Evolutionary conservation across 2,329 filamentous ascomycete genomes (phyloP).

Genomic region (Stemphylium vesicarium): DNA sequence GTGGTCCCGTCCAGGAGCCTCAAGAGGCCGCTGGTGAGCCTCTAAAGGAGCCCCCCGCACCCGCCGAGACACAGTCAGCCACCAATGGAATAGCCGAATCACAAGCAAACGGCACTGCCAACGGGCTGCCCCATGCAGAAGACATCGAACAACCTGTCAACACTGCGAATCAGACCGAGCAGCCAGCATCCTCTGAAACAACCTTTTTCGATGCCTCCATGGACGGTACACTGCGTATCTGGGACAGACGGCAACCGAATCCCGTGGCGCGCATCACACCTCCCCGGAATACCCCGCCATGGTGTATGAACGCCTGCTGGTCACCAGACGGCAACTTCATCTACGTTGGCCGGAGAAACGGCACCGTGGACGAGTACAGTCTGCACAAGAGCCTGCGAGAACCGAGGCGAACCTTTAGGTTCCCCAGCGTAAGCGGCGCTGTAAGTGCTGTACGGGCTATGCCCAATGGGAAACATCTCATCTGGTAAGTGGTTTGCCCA

Average conservation of each 20-base stretch:
- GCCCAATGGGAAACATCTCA: slow-evolving; percentile 88
- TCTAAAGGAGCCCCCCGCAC: slow-evolving; percentile 27
- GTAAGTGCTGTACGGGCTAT: slow-evolving; percentile 89
- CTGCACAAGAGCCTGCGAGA: slow-evolving; percentile 79
- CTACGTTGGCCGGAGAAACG: slow-evolving; percentile 88
- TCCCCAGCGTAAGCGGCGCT: slow-evolving; percentile 86
- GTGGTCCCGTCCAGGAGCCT: slow-evolving; percentile 51
- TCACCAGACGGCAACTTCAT: slow-evolving; percentile 94
- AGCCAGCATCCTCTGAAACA: slow-evolving; percentile 66
- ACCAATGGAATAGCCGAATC: slow-evolving; percentile 30
- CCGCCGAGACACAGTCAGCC: slow-evolving; percentile 20
- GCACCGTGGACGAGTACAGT: slow-evolving; percentile 92
- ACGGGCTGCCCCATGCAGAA: slow-evolving; percentile 61
- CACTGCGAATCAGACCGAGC: slow-evolving; percentile 46
- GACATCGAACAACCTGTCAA: slow-evolving; percentile 44
- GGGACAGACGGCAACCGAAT: slow-evolving; percentile 80
- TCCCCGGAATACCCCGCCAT: slow-evolving; percentile 79
- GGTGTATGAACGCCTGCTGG: slow-evolving; percentile 98
- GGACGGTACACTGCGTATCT: slow-evolving; percentile 87
- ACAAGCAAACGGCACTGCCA: slow-evolving; percentile 33
- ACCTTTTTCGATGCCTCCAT: slow-evolving; percentile 90
- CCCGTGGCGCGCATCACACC: slow-evolving; percentile 82
- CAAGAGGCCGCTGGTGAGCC: slow-evolving; percentile 30
- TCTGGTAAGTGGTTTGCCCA: slow-evolving; percentile 66
- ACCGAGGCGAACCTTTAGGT: slow-evolving; percentile 80